These are phyloP conservation scores for Pholiota adiposa DNA, from an alignment of 1,284 basidiomycete species.

Conservation along the genomic window DNA sequence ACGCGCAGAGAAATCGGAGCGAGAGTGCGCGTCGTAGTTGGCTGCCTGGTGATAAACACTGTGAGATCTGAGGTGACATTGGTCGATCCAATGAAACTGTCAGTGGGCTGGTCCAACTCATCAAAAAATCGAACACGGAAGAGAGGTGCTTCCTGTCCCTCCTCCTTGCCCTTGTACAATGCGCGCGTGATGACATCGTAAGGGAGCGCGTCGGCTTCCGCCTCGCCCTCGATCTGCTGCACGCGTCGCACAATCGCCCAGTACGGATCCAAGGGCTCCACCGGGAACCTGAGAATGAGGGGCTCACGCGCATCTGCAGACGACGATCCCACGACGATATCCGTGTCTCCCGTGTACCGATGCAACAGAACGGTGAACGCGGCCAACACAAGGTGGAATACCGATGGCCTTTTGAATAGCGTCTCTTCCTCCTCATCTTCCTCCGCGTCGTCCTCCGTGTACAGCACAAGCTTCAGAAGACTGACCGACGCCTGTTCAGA, in stretches of 20 bases:
- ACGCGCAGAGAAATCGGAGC: constrained; percentile 86
- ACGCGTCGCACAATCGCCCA: constrained; percentile 90
- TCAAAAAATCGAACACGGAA: constrained; percentile 98
- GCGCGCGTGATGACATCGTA: constrained; percentile 82
- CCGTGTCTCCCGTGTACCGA: constrained; percentile 95
- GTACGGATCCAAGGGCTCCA: constrained; percentile 90
- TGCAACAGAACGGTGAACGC: constrained; percentile 92
- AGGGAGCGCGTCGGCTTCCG: constrained; percentile 83
- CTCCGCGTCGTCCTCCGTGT: constrained; percentile 59
- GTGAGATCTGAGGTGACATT: constrained; percentile 92
- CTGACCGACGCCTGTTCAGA: constrained; percentile 71
- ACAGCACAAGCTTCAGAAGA: constrained; percentile 79
- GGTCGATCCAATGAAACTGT: constrained; percentile 80
- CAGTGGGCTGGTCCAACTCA: constrained; percentile 77
- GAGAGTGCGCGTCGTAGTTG: constrained; percentile 72
- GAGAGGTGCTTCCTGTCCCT: constrained; percentile 64
- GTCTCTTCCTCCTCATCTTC: constrained; percentile 57
- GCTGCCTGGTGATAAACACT: constrained; percentile 73
- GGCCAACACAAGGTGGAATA: constrained; percentile 91
- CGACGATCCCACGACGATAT: constrained; percentile 92
- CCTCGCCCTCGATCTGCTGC: constrained; percentile 85
- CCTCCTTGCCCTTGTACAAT: constrained; percentile 70
- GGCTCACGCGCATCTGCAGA: constrained; percentile 81
- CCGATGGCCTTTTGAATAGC: constrained; percentile 65
- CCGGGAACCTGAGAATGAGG: constrained; percentile 82